These are phyloP conservation scores for Exophiala bonariae DNA, from an alignment of 2,329 filamentous ascomycete species.

Conservation along the genomic window DNA sequence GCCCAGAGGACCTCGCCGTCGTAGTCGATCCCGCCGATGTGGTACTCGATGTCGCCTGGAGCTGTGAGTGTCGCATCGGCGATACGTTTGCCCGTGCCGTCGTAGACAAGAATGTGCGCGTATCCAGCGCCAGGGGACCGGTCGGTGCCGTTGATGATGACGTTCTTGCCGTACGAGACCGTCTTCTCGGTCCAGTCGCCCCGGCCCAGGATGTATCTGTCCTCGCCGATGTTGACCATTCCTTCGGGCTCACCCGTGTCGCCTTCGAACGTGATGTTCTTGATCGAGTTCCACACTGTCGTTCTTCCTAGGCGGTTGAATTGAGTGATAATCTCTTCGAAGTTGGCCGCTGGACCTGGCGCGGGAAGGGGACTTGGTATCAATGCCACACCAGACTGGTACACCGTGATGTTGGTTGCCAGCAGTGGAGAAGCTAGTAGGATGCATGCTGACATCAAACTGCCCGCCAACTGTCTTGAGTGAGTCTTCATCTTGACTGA, in stretches of 20 bases:
- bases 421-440: no score
- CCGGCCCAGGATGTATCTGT: conserved; percentile 48
- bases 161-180: conserved; percentile 33
- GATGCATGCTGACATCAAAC: no score
- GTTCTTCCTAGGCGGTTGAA: conserved; percentile 48
- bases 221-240: conserved; percentile 43
- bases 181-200: conserved; percentile 46
- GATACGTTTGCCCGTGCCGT: conserved; percentile 42
- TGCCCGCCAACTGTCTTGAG: no score
- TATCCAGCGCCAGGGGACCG: conserved; percentile 46
- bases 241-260: conserved; percentile 53
- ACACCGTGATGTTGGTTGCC: conserved; percentile 19
- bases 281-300: conserved; percentile 45
- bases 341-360: conserved; percentile 27
- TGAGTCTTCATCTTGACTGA: no score
- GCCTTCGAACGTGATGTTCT: conserved; percentile 45
- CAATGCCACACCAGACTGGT: conserved; percentile 28
- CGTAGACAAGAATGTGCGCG: conserved; percentile 48
- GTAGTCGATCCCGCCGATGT: conserved; percentile 51
- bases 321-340: conserved; percentile 35
- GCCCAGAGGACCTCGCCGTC: conserved; percentile 51
- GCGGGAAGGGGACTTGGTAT: conserved; percentile 27
- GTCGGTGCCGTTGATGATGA: conserved; percentile 3
- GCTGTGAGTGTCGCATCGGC: conserved; percentile 47
- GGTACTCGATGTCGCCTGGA: conserved; percentile 43